These are phyloP conservation scores for Nicotiana rustica DNA, from an alignment of 305 asterid species.

Conservation along the genomic window DNA sequence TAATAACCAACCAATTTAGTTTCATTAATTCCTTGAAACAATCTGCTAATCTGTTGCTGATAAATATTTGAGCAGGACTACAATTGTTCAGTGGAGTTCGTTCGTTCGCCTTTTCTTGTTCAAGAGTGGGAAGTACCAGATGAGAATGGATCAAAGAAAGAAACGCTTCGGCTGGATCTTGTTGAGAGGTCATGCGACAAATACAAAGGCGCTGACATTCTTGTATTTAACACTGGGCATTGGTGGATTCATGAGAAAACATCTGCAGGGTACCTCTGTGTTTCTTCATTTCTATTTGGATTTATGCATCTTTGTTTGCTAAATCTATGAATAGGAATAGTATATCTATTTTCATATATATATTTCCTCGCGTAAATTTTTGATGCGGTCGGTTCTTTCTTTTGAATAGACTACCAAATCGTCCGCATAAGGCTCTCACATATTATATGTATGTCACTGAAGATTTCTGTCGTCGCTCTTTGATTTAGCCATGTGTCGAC, in stretches of 20 bases:
- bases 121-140: slow-evolving; percentile 58
- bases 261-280: slow-evolving; percentile 58
- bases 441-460: too few relatives aligned
- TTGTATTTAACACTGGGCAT: slow-evolving; percentile 87
- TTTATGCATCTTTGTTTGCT: neutral
- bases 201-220: slow-evolving; percentile 57
- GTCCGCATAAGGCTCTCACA: too few relatives aligned
- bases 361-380: too few relatives aligned
- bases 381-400: too few relatives aligned
- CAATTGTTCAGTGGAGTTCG: slow-evolving; percentile 65
- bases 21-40: too few relatives aligned
- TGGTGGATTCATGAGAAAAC: slow-evolving; percentile 99
- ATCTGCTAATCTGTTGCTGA: neutral
- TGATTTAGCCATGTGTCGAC: slow-evolving; percentile 44
- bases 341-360: too few relatives aligned
- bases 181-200: slow-evolving; percentile 47
- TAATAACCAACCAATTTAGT: too few relatives aligned
- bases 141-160: slow-evolving; percentile 52
- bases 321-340: too few relatives aligned
- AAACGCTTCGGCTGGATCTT: slow-evolving; percentile 68
- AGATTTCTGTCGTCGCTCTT: too few relatives aligned
- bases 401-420: too few relatives aligned
- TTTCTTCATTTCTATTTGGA: neutral
- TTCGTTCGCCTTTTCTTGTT: slow-evolving; percentile 66
- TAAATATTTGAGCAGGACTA: slow-evolving; percentile 50